Evolutionary conservation across 371 early-diverging fungal species (phyloP).

Genomic region (Fennellomyces sp.): DNA sequence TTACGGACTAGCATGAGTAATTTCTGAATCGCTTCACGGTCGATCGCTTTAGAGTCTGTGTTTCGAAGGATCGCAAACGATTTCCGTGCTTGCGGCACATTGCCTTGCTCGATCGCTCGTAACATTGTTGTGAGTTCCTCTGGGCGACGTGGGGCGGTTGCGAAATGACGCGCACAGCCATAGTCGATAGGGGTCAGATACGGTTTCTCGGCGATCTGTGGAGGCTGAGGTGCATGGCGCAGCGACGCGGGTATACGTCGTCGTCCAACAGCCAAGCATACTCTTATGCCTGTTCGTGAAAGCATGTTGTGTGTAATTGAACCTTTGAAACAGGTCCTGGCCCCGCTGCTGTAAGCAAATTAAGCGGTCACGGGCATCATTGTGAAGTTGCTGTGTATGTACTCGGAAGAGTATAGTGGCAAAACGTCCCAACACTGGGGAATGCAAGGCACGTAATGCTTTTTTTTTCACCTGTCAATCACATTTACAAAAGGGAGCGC

Average conservation of each 20-base stretch:
- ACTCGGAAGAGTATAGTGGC: too few species aligned
- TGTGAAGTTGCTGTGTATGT: too few species aligned
- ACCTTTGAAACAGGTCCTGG: too few species aligned
- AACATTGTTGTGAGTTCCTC: neutral
- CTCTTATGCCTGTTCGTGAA: neutral
- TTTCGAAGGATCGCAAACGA: conserved; percentile 3
- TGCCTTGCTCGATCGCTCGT: conserved; percentile 15
- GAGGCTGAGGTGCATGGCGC: neutral
- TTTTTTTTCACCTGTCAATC: neutral
- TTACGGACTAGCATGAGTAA: conserved; percentile 25
- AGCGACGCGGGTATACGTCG: neutral
- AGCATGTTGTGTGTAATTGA: conserved; percentile 5
- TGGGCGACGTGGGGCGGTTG: neutral
- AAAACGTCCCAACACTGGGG: too few species aligned
- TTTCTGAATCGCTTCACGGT: conserved; percentile 21
- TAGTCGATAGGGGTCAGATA: too few species aligned
- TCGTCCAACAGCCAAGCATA: neutral
- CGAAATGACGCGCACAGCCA: neutral
- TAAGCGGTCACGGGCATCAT: too few species aligned
- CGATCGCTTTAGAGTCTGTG: neutral
- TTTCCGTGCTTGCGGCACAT: conserved; percentile 16
- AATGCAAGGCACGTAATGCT: too few species aligned
- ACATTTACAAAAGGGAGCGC: neutral
- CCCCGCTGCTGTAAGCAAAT: neutral
- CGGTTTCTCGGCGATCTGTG: neutral